phyloP scores from a whole-genome alignment of 1,284 basidiomycete species.

The Agaricales sp. region DNA sequence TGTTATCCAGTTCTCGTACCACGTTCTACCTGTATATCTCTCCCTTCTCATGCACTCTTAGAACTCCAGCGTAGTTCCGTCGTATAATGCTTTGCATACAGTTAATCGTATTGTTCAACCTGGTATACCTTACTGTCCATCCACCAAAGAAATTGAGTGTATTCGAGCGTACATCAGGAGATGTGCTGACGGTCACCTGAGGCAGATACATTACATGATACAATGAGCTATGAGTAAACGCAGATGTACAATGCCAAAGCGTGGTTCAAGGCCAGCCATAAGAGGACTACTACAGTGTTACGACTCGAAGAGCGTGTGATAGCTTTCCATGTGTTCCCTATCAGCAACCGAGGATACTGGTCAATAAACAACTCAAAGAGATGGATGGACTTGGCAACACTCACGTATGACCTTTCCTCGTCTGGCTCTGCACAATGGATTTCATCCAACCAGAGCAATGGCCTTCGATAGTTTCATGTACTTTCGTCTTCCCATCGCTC shows the following conservation, averaged over 20 bases:
- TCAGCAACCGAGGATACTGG: not conserved
- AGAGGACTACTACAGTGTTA: too few relatives aligned
- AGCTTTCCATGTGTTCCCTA: not conserved
- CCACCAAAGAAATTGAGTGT: too few relatives aligned
- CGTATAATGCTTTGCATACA: not conserved
- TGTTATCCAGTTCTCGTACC: not conserved
- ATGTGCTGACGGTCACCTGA: too few relatives aligned
- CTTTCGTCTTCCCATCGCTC: conserved; percentile 16
- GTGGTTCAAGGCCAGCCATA: too few relatives aligned
- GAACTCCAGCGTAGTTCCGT: not conserved
- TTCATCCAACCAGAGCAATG: conserved; percentile 18
- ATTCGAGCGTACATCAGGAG: too few relatives aligned
- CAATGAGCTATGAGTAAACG: too few relatives aligned
- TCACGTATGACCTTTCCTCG: conserved; percentile 18
- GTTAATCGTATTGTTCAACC: too few relatives aligned
- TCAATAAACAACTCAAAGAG: not conserved
- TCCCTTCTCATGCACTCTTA: not conserved
- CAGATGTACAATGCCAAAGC: too few relatives aligned
- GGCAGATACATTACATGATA: too few relatives aligned
- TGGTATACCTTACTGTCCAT: too few relatives aligned
- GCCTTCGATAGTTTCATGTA: conserved; percentile 22
- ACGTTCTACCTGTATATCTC: not conserved
- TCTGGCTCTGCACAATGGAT: conserved; percentile 19
- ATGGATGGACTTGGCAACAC: conserved; percentile 6
- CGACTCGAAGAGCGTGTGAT: not conserved